These are phyloP conservation scores for Biscogniauxia mediterranea DNA, from an alignment of 2,329 filamentous ascomycete species.

Conservation along the genomic window DNA sequence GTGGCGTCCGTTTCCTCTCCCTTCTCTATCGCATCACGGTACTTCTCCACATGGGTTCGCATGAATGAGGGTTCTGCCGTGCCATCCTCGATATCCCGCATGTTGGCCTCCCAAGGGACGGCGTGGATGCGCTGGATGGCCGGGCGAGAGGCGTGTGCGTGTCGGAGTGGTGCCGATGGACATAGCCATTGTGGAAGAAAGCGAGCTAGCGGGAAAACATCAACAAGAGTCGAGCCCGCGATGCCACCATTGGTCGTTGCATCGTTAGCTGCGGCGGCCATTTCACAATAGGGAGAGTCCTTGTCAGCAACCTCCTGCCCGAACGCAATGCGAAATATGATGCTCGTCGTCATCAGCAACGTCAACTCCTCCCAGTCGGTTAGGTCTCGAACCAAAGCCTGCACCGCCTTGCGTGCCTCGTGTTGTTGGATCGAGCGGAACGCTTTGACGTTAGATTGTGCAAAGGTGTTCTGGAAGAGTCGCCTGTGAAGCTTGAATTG, in stretches of 20 bases:
- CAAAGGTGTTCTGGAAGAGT: constrained; percentile 41
- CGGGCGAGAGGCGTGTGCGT: constrained; percentile 21
- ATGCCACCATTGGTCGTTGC: constrained; percentile 18
- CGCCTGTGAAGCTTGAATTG: constrained; percentile 43
- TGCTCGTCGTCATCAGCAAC: constrained; percentile 25
- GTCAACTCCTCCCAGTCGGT: constrained; percentile 24
- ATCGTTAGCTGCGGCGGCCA: constrained; percentile 13
- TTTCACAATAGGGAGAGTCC: constrained; percentile 26
- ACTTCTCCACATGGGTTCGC: constrained; percentile 30
- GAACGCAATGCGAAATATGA: constrained; percentile 13
- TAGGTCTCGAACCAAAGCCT: constrained; percentile 19
- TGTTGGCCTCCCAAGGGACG: constrained; percentile 37
- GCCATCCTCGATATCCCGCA: constrained; percentile 34
- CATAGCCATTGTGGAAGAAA: constrained; percentile 39
- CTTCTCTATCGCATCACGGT: constrained; percentile 25
- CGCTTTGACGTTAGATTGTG: constrained; percentile 31
- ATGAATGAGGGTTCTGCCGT: constrained; percentile 32
- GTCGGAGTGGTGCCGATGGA: constrained; percentile 21
- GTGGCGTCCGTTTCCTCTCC: constrained; percentile 32
- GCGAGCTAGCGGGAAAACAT: constrained; percentile 46
- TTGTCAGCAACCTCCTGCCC: constrained; percentile 21
- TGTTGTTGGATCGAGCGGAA: constrained; percentile 35
- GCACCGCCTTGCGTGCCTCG: constrained; percentile 30
- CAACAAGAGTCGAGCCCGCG: constrained; percentile 41
- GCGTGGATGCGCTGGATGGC: constrained; percentile 36